These are phyloP conservation scores for Vitis vinifera DNA, from an alignment of 164 flowering plant species.

Conservation along the genomic window ASM3070453v1 NC_081807.1:2808501-2809000, in stretches of 20 bases:
- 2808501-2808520: slow-evolving; percentile 42
- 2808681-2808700: slow-evolving; percentile 30
- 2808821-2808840: slow-evolving; percentile 58
- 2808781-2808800: slow-evolving; percentile 48
- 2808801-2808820: slow-evolving; percentile 60
- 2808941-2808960: slow-evolving; percentile 35
- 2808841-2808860: slow-evolving; percentile 74
- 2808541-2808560: slow-evolving; percentile 43
- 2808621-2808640: slow-evolving; percentile 33
- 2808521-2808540: slow-evolving; percentile 31
- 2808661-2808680: slow-evolving; percentile 37
- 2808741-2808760: slow-evolving; percentile 20
- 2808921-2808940: slow-evolving; percentile 41
- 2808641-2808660: slow-evolving; percentile 38
- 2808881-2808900: slow-evolving; percentile 26
- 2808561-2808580: slow-evolving; percentile 12
- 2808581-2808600: slow-evolving; percentile 43
- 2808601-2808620: slow-evolving; percentile 46
- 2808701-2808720: slow-evolving; percentile 10
- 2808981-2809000: slow-evolving; percentile 46
- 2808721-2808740: slow-evolving; percentile 29
- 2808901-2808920: slow-evolving; percentile 35
- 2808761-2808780: slow-evolving; percentile 26
- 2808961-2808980: slow-evolving; percentile 46
- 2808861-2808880: slow-evolving; percentile 43